A percentile compares a stretch with the other conserved stretches of the same genome.
Evolutionary conservation across 2,329 filamentous ascomycete genomes (phyloP).

Genomic region (Diplodia corticola): DNA sequence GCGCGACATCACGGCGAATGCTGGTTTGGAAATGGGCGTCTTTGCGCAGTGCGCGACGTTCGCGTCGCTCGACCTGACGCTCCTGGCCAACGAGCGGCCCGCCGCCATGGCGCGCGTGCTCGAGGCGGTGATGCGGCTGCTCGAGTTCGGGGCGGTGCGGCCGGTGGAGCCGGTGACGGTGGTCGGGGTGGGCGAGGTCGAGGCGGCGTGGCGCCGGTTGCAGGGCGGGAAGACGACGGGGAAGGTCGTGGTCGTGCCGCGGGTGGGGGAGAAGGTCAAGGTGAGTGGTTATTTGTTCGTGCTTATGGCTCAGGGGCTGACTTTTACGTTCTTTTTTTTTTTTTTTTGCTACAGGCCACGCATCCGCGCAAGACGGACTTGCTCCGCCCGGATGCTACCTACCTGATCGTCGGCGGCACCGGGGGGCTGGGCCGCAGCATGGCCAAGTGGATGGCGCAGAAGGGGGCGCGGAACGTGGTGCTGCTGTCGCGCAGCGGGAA

Average conservation of each 20-base stretch:
- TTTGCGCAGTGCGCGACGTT: slow-evolving; percentile 27
- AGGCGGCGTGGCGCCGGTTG: slow-evolving; percentile 27
- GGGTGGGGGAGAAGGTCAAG: slow-evolving; percentile 28
- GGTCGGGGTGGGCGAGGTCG: slow-evolving; percentile 26
- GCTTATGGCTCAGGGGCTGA: neutral
- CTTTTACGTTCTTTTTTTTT: neutral
- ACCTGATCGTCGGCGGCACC: slow-evolving; percentile 33
- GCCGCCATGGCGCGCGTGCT: neutral
- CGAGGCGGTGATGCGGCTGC: slow-evolving; percentile 17
- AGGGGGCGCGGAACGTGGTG: slow-evolving; percentile 31
- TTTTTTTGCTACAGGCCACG: neutral
- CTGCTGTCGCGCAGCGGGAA: slow-evolving; percentile 28
- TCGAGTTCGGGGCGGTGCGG: slow-evolving; percentile 9
- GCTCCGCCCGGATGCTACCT: slow-evolving; percentile 29
- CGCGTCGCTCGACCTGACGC: slow-evolving; percentile 12
- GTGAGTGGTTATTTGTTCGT: slow-evolving; percentile 21
- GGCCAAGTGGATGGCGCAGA: slow-evolving; percentile 30
- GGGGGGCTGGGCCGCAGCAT: slow-evolving; percentile 35
- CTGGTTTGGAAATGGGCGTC: slow-evolving; percentile 22
- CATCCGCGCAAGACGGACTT: slow-evolving; percentile 8
- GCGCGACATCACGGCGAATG: slow-evolving; percentile 23
- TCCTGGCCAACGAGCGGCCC: slow-evolving; percentile 7
- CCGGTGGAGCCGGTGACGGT: slow-evolving; percentile 20
- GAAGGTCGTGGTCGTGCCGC: slow-evolving; percentile 28
- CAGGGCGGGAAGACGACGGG: slow-evolving; percentile 25